phyloP scores from a whole-genome alignment of 768 basidiomycete species.

The Filobasidium wieringae region DNA sequence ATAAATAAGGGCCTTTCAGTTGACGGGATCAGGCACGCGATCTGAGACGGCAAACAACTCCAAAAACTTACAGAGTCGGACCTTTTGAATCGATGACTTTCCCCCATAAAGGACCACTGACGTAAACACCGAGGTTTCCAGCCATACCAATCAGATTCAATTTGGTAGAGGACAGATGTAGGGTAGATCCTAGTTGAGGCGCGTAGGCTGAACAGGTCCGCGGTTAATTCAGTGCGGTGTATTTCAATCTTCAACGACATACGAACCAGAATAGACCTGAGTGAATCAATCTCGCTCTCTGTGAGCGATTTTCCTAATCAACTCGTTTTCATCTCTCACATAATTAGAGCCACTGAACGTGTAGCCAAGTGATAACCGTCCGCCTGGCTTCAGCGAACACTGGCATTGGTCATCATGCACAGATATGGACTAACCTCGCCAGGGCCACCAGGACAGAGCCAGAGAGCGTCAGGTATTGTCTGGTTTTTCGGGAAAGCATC shows the following conservation, averaged over 20 bases:
- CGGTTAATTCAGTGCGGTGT: neutral
- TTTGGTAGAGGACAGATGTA: conserved; percentile 65
- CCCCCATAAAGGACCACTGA: conserved; percentile 62
- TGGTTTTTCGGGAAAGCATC: too few relatives aligned
- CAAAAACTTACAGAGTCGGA: conserved; percentile 47
- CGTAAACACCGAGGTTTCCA: conserved; percentile 59
- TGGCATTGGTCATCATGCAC: neutral
- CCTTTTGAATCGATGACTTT: conserved; percentile 63
- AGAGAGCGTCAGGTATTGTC: neutral
- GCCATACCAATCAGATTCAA: conserved; percentile 59
- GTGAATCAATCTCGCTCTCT: neutral
- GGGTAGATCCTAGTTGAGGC: conserved; percentile 68
- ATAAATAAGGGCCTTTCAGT: neutral
- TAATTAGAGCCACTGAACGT: neutral
- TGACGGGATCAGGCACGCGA: too few relatives aligned
- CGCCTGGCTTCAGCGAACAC: too few relatives aligned
- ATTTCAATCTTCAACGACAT: neutral
- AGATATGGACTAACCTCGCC: neutral
- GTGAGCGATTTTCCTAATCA: neutral
- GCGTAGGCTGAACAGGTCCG: conserved; percentile 53
- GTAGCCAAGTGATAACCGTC: neutral
- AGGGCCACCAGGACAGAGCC: neutral
- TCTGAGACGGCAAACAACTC: neutral
- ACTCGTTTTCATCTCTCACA: too few relatives aligned
- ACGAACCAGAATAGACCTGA: neutral